These are phyloP conservation scores for Zalerion maritima DNA, from an alignment of 495 filamentous ascomycete species.

Conservation along the genomic window DNA sequence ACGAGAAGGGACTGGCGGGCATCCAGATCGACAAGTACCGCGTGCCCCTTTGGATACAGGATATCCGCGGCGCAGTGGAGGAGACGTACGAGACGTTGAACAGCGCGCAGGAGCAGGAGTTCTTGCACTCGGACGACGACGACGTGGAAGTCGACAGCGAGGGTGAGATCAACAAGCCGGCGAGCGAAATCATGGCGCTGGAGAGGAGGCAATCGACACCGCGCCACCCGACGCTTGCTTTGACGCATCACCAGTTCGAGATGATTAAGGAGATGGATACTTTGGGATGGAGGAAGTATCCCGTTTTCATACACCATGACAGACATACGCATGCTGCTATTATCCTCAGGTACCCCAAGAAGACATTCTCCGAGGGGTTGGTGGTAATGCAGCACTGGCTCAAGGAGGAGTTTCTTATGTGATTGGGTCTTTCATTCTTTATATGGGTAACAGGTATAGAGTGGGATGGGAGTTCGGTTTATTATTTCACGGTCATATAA, in stretches of 20 bases:
- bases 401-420: slow-evolving; percentile 56
- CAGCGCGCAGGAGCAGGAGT: slow-evolving; percentile 44
- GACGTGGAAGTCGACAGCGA: slow-evolving; percentile 18
- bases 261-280: slow-evolving; percentile 68
- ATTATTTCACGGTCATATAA: too few relatives aligned
- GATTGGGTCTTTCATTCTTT: slow-evolving; percentile 12
- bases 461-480: too few relatives aligned
- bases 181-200: slow-evolving; percentile 14
- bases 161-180: slow-evolving; percentile 8
- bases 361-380: slow-evolving; percentile 57
- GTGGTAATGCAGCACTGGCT: slow-evolving; percentile 74
- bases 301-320: slow-evolving; percentile 71
- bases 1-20: slow-evolving; percentile 55
- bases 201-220: slow-evolving; percentile 23
- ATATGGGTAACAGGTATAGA: too few relatives aligned
- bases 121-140: slow-evolving; percentile 28
- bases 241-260: slow-evolving; percentile 64
- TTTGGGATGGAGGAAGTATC: slow-evolving; percentile 67
- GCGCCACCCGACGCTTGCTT: slow-evolving; percentile 49
- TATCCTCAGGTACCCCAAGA: slow-evolving; percentile 53
- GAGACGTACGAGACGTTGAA: slow-evolving; percentile 57
- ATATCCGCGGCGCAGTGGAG: slow-evolving; percentile 57
- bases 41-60: slow-evolving; percentile 59
- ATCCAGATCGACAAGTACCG: slow-evolving; percentile 50
- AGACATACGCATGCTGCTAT: slow-evolving; percentile 82